These are phyloP conservation scores for Russula emetica DNA, from an alignment of 768 basidiomycete genomes.

Conservation along the genomic window DNA sequence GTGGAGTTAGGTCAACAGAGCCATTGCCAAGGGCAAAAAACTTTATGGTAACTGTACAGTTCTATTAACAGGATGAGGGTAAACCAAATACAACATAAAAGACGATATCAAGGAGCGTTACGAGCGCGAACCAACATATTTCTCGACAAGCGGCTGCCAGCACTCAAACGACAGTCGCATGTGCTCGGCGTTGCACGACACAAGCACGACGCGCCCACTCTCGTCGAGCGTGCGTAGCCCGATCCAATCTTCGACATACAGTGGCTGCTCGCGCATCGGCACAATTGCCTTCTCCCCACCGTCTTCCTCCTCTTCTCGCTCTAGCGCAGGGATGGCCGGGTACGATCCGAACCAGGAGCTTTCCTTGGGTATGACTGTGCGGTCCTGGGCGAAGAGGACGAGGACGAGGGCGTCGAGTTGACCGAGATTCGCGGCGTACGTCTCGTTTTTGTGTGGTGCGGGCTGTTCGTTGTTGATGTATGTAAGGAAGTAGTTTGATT, in stretches of 20 bases:
- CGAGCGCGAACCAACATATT: constrained; percentile 30
- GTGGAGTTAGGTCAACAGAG: too few species aligned
- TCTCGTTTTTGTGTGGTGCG: constrained; percentile 45
- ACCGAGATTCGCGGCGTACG: constrained; percentile 57
- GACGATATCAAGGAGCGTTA: not conserved
- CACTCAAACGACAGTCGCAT: constrained; percentile 55
- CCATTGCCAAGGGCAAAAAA: too few species aligned
- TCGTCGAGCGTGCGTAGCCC: constrained; percentile 71
- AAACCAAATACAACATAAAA: not conserved
- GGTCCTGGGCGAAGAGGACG: constrained; percentile 66
- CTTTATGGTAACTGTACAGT: too few species aligned
- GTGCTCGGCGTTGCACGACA: constrained; percentile 66
- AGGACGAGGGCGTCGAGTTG: constrained; percentile 66
- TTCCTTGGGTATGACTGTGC: constrained; percentile 82
- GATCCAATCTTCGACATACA: constrained; percentile 80
- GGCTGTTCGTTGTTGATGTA: constrained; percentile 75
- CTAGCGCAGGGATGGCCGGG: constrained; percentile 30
- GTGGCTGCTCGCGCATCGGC: constrained; percentile 65
- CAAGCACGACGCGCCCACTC: constrained; percentile 52
- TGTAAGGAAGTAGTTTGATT: constrained; percentile 61
- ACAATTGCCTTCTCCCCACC: constrained; percentile 42
- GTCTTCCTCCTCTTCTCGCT: constrained; percentile 28
- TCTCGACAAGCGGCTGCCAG: constrained; percentile 35
- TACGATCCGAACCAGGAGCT: constrained; percentile 84
- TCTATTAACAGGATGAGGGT: too few species aligned